Evolutionary conservation across 768 basidiomycete species (phyloP), one percentile per base, ranked within the genome.

Genomic region (Hericium rajendrae): DNA sequence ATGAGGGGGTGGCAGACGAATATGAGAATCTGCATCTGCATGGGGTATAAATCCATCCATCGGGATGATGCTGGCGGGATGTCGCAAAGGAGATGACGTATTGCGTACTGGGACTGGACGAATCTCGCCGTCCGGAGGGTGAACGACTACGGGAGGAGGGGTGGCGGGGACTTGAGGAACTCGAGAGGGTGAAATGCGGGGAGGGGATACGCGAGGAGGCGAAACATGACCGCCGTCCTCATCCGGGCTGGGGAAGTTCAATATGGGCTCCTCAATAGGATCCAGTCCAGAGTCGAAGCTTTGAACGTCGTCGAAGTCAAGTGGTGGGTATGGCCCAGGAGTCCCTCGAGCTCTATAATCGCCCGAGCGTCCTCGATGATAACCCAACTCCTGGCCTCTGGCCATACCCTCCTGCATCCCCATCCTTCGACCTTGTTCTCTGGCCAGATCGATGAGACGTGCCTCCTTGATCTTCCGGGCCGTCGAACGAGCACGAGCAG

Each of bases 381-480:
- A 62, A 6, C 64, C 71, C 49, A 74, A 58, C 38, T 58, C 63
- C 38, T 72, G 64, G 4, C 71, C 69, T 10, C 72, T 64, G 38
- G 70, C 66, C 39, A 73, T 76, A 54, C 82, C 83, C 60, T 81
- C 75, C 60, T 74, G 73, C 63, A 76, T 80, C 5, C 83, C 83
- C 11, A 75, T 60, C 22, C 74, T 70, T 41, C 78, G 66, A 4
- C 83, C 83, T 60, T 83, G 78, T 54, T 83, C 80, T 56, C 77
- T 68, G 1, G 83, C 84, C 15, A 70, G 58, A 2, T 78, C 74
- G 37, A 82, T 69, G 8, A 80, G 69, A 9, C 74, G 71, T 40
- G 77, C 74, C 59, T 81, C 75, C 8, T 74, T 68, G 41, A 83
- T 54, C 61, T 73, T 72, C 38, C 81, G 72, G 18, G 75, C 70